Percentiles rank a stretch among this genome's conserved stretches.
These are phyloP conservation scores for Pugionium cornutum DNA, from an alignment of 345 rosid genomes.

Conservation along the genomic window DNA sequence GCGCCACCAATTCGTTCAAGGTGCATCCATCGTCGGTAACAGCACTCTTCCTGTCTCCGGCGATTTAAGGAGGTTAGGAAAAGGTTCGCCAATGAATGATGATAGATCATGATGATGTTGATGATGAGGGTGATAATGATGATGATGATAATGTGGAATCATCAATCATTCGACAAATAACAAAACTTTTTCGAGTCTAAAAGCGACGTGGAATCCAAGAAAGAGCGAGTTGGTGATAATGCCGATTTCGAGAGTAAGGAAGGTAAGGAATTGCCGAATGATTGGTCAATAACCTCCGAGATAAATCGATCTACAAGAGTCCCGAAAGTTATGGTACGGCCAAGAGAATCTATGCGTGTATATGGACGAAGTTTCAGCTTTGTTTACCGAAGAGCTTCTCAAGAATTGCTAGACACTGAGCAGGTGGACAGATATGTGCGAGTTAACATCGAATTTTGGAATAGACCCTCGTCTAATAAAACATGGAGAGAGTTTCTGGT, in stretches of 20 bases:
- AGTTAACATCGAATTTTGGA: conserved; percentile 53
- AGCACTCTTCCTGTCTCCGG: conserved; percentile 27
- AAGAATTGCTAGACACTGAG: conserved; percentile 59
- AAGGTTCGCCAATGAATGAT: background rate
- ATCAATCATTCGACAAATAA: conserved; percentile 22
- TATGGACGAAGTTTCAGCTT: conserved; percentile 54
- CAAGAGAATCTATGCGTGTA: too few species aligned
- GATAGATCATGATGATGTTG: background rate
- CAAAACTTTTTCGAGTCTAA: conserved; percentile 19
- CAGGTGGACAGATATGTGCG: conserved; percentile 67
- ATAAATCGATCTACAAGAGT: conserved; percentile 18
- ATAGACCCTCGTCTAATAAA: conserved; percentile 53
- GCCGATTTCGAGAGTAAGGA: conserved; percentile 2
- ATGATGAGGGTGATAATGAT: background rate
- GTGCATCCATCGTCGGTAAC: conserved; percentile 14
- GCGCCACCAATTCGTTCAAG: conserved; percentile 27
- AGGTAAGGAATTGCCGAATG: conserved; percentile 4
- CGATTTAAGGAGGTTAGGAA: conserved; percentile 8
- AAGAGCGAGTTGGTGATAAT: conserved; percentile 11
- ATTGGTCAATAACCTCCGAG: background rate
- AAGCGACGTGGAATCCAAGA: background rate
- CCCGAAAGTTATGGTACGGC: background rate
- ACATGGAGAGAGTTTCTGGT: conserved; percentile 46
- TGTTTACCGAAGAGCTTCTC: conserved; percentile 65
- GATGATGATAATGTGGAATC: conserved; percentile 12